phyloP scores from a whole-genome alignment of 352 stramenopile genomes.

The Phytophthora agathidicida region DNA sequence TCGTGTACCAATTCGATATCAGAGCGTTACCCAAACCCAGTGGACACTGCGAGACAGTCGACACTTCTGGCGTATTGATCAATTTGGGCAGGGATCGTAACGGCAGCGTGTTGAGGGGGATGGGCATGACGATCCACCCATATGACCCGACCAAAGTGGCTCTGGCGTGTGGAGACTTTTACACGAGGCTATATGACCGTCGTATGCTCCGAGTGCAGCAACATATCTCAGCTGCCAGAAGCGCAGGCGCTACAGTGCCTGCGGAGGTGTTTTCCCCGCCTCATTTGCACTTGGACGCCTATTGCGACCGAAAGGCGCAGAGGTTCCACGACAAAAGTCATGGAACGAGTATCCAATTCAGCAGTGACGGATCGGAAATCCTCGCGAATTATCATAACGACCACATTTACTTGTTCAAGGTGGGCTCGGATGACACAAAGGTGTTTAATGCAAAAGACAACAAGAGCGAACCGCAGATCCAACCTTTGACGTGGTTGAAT shows the following conservation, averaged over 20 bases:
- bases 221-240: conserved; percentile 22
- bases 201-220: conserved; percentile 74
- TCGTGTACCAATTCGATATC: conserved; percentile 87
- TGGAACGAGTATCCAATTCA: conserved; percentile 86
- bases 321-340: conserved; percentile 63
- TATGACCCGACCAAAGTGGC: conserved; percentile 75
- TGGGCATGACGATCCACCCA: conserved; percentile 77
- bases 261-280: conserved; percentile 75
- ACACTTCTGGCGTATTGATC: conserved; percentile 64
- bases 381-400: conserved; percentile 88
- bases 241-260: conserved; percentile 46
- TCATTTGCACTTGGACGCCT: conserved; percentile 74
- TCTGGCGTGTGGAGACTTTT: conserved; percentile 81
- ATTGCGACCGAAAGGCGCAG: conserved; percentile 43
- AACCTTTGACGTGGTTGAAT: conserved; percentile 39
- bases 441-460: conserved; percentile 38
- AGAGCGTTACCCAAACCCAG: conserved; percentile 53
- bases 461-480: conserved; percentile 26
- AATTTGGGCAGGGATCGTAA: conserved; percentile 62
- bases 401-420: conserved; percentile 84
- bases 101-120: conserved; percentile 56
- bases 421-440: conserved; percentile 38
- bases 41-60: conserved; percentile 34
- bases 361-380: conserved; percentile 63
- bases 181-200: conserved; percentile 78